These are phyloP conservation scores for Eimeria maxima DNA, from an alignment of 169 alveolate genomes.

Conservation along the genomic window DNA sequence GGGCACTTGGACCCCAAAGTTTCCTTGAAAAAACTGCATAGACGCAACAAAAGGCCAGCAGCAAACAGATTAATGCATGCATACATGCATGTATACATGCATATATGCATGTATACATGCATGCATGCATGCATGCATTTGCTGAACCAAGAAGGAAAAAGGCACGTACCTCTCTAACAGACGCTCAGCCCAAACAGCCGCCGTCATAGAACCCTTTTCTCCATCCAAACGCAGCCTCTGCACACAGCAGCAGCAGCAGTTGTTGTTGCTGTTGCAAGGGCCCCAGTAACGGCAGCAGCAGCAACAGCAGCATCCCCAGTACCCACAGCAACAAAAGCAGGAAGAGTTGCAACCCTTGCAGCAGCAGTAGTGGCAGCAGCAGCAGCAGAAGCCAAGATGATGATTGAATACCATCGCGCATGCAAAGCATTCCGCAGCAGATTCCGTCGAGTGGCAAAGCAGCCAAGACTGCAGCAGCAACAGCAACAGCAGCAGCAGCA, in stretches of 20 bases:
- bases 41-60: background rate
- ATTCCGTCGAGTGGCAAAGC: background rate
- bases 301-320: background rate
- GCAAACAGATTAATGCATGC: background rate
- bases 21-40: background rate
- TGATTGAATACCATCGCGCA: background rate
- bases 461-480: constrained; percentile 39
- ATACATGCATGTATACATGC: background rate
- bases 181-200: constrained; percentile 46
- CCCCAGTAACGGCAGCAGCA: background rate
- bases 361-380: constrained; percentile 17
- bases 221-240: constrained; percentile 86
- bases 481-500: constrained; percentile 52
- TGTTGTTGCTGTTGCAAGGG: too few species aligned
- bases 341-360: background rate
- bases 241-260: constrained; percentile 34
- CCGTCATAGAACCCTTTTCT: background rate
- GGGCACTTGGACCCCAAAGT: background rate
- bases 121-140: background rate
- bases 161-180: background rate
- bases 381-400: too few species aligned
- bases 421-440: background rate
- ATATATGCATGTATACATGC: background rate
- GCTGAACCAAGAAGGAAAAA: background rate
- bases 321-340: background rate